Base-by-base conservation (phyloP, 2,329 filamentous ascomycete species). In the Pseudopithomyces chartarum region DNA sequence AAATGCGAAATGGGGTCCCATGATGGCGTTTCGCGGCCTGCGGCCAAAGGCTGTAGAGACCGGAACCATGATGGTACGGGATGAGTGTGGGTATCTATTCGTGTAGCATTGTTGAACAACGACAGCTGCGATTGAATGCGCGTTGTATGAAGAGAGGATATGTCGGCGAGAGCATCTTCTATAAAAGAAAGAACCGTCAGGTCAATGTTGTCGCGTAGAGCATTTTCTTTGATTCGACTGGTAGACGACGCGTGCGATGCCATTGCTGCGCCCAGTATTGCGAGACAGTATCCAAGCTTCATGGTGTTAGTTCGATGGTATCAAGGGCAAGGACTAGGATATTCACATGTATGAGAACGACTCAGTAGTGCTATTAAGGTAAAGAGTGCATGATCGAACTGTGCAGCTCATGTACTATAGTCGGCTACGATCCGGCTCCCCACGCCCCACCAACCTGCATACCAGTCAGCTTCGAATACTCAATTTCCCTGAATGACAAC, bases 11-110 rank as follows among this genome's bases (percentile, higher is more conserved):
- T 19, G 0, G 66, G 45, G 17, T 62, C 62, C 74, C 74, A 77
- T 0, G 60, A 55, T 0, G 74, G 74, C 12, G 72, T 75, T 52
- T 57, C 63, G 39, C 68, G 71, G 23, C 68, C 74, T 34, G 70
- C 74, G n/a, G 73, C 68, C 3, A 63, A 58, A 3, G 69, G 66
- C 34, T 74, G 67, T 19, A 76, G 66, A 34, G 55, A 57, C 8
- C 68, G 67, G 56, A 75, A 76, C 67, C 70, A 75, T 3, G 61
- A 49, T 2, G 74, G 72, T 5, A 76, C 69, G 23, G 72, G 69
- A 51, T 77, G 74, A 10, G 68, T 71, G 56, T 77, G 74, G 1
- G 72, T 71, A 55, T 77, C 74, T 48, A 76, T 68, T 13, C 67
- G 62, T 8, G 58, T 64, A 17, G 68, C 68, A 11, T 54, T 55